These are phyloP conservation scores for Lipomyces oligophaga DNA, from an alignment of 805 yeast species.

Conservation along the genomic window DNA sequence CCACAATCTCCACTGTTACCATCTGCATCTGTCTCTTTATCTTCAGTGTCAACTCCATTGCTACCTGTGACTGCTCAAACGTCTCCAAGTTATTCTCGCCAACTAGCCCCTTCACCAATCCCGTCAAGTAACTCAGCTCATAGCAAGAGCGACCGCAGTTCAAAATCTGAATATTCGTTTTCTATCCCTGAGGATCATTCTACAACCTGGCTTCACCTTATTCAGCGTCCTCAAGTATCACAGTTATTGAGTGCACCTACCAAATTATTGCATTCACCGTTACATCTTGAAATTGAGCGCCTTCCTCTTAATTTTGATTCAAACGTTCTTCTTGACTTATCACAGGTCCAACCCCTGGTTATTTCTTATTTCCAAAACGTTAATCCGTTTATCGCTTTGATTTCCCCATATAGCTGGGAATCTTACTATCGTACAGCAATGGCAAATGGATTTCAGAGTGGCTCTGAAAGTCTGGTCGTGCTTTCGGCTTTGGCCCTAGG, in stretches of 20 bases:
- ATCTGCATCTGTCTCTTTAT: not conserved
- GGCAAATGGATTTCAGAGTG: conserved; percentile 15
- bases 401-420: conserved; percentile 20
- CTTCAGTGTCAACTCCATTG: too few relatives aligned
- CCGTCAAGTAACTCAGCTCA: not conserved
- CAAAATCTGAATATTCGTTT: conserved; percentile 10
- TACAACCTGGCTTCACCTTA: conserved; percentile 19
- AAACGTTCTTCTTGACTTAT: conserved; percentile 16
- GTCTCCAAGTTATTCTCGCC: not conserved
- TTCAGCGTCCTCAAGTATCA: conserved; percentile 6
- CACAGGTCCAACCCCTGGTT: conserved; percentile 20
- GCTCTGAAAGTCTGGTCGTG: conserved; percentile 20
- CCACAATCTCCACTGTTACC: not conserved
- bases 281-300: conserved; percentile 11
- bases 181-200: conserved; percentile 23
- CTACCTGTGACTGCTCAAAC: too few relatives aligned
- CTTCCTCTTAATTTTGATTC: conserved; percentile 5
- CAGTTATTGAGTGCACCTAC: conserved; percentile 3
- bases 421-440: conserved; percentile 14
- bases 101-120: not conserved
- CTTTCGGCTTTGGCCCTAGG: conserved; percentile 21
- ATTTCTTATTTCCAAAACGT: conserved; percentile 14
- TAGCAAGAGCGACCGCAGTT: not conserved
- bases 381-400: conserved; percentile 17
- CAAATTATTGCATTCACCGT: conserved; percentile 2